phyloP scores from a whole-genome alignment of 1,284 basidiomycete species.

The Ustilago shanxiensis region DNA sequence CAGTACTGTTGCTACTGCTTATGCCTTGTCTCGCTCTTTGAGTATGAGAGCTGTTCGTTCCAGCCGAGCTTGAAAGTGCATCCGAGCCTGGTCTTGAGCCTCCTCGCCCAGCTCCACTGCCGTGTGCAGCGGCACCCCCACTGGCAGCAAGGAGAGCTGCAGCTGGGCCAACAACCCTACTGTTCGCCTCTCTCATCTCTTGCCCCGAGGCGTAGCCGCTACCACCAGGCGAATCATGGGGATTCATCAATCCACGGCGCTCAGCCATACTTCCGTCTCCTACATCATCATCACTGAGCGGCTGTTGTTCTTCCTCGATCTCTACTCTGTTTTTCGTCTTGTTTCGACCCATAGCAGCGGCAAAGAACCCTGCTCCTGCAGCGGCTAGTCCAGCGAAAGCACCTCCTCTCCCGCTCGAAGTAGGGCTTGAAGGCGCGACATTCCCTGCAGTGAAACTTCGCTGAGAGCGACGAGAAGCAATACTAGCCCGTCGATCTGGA shows the following conservation, averaged over 20 bases:
- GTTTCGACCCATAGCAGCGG: conserved; percentile 22
- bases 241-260: conserved; percentile 44
- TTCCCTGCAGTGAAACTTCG: conserved; percentile 23
- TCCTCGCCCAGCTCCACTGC: conserved; percentile 1
- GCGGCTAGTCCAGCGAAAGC: conserved; percentile 20
- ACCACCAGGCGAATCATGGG: conserved; percentile 16
- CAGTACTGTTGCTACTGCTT: conserved; percentile 56
- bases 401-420: background rate
- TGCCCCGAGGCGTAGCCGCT: conserved; percentile 20
- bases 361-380: conserved; percentile 31
- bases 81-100: conserved; percentile 5
- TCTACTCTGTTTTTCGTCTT: conserved; percentile 19
- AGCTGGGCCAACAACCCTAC: conserved; percentile 8
- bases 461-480: conserved; percentile 28
- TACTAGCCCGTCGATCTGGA: conserved; percentile 22
- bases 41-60: conserved; percentile 13
- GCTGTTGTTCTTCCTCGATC: conserved; percentile 37
- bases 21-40: conserved; percentile 8
- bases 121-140: conserved; percentile 14
- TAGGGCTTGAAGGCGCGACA: conserved; percentile 12
- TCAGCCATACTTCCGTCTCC: conserved; percentile 40
- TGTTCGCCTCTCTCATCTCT: conserved; percentile 28
- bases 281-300: conserved; percentile 33
- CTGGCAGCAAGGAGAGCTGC: conserved; percentile 23
- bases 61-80: conserved; percentile 2